Evolutionary conservation across 164 flowering plant species (phyloP).

Genomic region (Kingdonia uniflora): DNA sequence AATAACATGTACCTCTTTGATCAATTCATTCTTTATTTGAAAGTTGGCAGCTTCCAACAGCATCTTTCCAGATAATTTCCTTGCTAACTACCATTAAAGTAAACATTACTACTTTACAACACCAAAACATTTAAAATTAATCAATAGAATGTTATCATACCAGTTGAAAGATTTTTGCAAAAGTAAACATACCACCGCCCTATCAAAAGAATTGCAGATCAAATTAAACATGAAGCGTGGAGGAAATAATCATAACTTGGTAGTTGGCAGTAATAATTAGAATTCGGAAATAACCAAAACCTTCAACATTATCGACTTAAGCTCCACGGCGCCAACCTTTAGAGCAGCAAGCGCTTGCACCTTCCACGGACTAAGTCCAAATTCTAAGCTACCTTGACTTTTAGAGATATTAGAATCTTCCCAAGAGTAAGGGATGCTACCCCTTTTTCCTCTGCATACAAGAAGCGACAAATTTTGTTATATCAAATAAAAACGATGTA

Average conservation of each 20-base stretch:
- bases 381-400: slow-evolving; percentile 27
- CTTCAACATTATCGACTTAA: slow-evolving; percentile 54
- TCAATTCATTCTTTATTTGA: slow-evolving; percentile 54
- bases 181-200: slow-evolving; percentile 70
- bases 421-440: slow-evolving; percentile 13
- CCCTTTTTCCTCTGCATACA: slow-evolving; percentile 44
- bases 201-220: slow-evolving; percentile 11
- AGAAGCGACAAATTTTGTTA: neutral
- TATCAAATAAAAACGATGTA: neutral
- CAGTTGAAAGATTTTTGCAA: slow-evolving; percentile 55
- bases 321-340: slow-evolving; percentile 42
- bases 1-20: slow-evolving; percentile 42
- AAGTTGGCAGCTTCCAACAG: slow-evolving; percentile 77
- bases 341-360: slow-evolving; percentile 41
- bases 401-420: slow-evolving; percentile 19
- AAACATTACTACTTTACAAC: slow-evolving; percentile 7
- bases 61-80: slow-evolving; percentile 62
- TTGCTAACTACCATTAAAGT: slow-evolving; percentile 41
- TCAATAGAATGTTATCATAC: slow-evolving; percentile 29
- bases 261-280: neutral
- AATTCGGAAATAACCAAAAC: slow-evolving; percentile 20
- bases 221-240: neutral
- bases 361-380: slow-evolving; percentile 56
- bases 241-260: neutral
- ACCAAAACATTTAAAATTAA: slow-evolving; percentile 1